Percentiles rank a stretch among this genome's conserved stretches.
These are phyloP conservation scores for Avena insularis DNA, from an alignment of 176 grass and related monocot genomes.

Conservation along the genomic window DNA sequence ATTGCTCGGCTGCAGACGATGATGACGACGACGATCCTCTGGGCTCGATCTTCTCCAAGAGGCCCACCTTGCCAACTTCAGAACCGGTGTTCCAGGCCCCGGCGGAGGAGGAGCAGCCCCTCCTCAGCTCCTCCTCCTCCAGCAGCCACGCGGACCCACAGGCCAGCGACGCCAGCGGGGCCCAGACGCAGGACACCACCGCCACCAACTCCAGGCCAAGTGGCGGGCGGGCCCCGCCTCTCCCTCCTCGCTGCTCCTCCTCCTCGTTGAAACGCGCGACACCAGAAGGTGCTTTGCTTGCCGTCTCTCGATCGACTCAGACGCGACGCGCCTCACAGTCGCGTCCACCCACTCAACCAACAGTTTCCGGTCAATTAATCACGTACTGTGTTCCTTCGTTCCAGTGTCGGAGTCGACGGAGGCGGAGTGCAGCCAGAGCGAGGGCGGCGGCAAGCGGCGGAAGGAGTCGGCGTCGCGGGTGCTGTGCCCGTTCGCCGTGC, in stretches of 20 bases:
- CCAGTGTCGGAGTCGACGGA: background rate
- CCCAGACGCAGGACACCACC: background rate
- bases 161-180: background rate
- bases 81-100: constrained; percentile 19
- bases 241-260: background rate
- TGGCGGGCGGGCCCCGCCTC: constrained; percentile 27
- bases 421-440: constrained; percentile 43
- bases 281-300: constrained; percentile 44
- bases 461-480: constrained; percentile 16
- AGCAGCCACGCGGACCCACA: constrained; percentile 44
- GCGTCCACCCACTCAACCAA: background rate
- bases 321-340: background rate
- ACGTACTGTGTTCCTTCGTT: background rate
- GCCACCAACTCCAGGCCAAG: background rate
- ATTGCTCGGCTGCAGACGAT: constrained; percentile 12
- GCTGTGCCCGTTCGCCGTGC: constrained; percentile 79
- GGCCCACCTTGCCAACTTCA: constrained; percentile 30
- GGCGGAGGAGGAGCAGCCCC: constrained; percentile 50
- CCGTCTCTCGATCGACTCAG: background rate
- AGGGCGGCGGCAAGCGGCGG: constrained; percentile 34
- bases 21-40: constrained; percentile 43
- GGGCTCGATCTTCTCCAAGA: constrained; percentile 57
- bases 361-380: background rate
- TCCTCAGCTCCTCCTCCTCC: constrained; percentile 61
- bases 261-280: constrained; percentile 46